Base-by-base conservation (phyloP, 2,329 filamentous ascomycete genomes). In the Aspergillus ibericus region DNA sequence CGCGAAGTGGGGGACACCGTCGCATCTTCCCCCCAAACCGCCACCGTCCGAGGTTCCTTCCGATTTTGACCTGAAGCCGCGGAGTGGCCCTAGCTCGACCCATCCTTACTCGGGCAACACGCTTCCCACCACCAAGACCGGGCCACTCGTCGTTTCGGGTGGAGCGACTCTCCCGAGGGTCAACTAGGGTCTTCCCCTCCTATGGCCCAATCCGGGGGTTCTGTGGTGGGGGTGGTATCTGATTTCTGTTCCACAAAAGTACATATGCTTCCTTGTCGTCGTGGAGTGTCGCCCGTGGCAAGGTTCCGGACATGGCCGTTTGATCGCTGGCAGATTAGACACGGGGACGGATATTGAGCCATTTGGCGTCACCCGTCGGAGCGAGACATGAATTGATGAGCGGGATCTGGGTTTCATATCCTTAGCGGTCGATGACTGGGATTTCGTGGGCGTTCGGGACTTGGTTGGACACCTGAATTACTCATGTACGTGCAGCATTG, bases 1-100 rank as follows among this genome's bases (percentile, higher is more conserved):
- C 50, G 74, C 79, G 6, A 81, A 81, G 72, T 81, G 79, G 76
- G 79, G 79, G n/a, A 80, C 78, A 0, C 79, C 79, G 7, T 74
- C 79, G 29, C 78, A 81, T 66, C 72, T 81, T 20, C 79, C 79
- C 27, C 79, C 79, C 15, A 81, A 81, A 66, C 79, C 79, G 18
- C 79, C 79, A n/a, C 79, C 79, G 32, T 79, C 79, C 8, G 72
- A 80, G 63, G 72, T 78, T 5, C 68, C 72, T 9, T 77, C 76
- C 34, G 73, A 74, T 7, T 78, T 76, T 59, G 75, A 79, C 50
- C 46, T 75, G 40, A 77, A 76, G 57, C 70, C 68, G 34, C 72
- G 75, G n/a, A 55, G 66, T 40, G 58, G 58, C 34, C 42, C 68
- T 40, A 44, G 60, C 36, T 57, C 68, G 8, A 59, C 67, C 20